Conservation (phyloP, 495 filamentous ascomycete genomes). For the Tuber magnatum region DNA sequence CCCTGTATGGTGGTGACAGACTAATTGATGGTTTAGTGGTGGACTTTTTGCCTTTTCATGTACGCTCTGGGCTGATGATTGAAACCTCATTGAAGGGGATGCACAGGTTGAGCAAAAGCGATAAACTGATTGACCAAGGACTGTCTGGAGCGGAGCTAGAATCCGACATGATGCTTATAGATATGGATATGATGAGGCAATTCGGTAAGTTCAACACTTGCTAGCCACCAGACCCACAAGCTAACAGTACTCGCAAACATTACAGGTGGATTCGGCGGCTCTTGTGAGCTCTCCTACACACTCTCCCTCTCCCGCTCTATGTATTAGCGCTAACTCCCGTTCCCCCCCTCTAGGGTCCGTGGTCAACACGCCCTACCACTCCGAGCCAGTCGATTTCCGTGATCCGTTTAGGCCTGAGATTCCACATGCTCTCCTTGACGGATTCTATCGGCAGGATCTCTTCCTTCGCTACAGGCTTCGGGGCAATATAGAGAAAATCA, state of each 20-base stretch:
- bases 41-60: neutral
- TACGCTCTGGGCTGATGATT: constrained; percentile 8
- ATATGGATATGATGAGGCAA: neutral
- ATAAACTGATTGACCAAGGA: neutral
- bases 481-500: neutral
- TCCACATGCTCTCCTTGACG: neutral
- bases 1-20: neutral
- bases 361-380: neutral
- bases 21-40: neutral
- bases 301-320: neutral
- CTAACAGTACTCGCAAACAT: neutral
- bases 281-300: neutral
- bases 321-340: neutral
- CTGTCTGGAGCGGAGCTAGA: neutral
- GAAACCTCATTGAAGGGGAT: constrained; percentile 11
- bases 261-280: neutral
- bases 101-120: neutral
- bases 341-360: neutral
- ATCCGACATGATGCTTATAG: neutral
- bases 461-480: neutral
- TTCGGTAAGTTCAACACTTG: neutral
- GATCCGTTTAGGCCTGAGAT: neutral
- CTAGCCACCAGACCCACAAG: neutral
- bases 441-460: neutral
- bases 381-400: neutral